Conservation (phyloP, 1,284 basidiomycete genomes). For the Meira miltonrushii region DNA sequence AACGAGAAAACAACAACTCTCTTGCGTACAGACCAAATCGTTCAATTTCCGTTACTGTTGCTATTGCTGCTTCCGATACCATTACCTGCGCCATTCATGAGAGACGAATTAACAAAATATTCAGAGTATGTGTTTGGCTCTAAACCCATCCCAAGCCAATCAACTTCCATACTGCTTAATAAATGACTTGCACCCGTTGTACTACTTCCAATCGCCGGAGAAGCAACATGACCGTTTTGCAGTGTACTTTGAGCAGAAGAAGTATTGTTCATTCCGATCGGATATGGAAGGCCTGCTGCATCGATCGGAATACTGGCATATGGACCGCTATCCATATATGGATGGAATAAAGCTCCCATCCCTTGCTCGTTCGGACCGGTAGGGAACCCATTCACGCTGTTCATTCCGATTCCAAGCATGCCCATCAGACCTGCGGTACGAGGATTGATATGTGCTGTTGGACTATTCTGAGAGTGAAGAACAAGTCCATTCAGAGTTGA, state of each 20-base stretch:
- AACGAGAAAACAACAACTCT: too few species aligned
- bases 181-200: not conserved
- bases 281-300: conserved; percentile 2
- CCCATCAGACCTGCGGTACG: not conserved
- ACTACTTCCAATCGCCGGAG: not conserved
- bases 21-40: too few species aligned
- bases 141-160: conserved; percentile 2
- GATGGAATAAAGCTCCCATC: not conserved
- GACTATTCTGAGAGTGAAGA: not conserved
- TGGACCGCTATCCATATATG: not conserved
- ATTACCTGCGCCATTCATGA: too few species aligned
- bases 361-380: not conserved
- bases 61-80: too few species aligned
- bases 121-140: not conserved
- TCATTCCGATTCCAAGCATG: not conserved
- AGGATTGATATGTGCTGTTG: not conserved
- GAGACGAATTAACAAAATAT: too few species aligned
- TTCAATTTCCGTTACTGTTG: too few species aligned
- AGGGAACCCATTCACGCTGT: not conserved
- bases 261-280: not conserved
- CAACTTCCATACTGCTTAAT: conserved; percentile 1
- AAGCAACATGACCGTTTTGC: too few species aligned
- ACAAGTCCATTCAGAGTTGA: not conserved
- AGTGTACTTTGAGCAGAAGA: too few species aligned
- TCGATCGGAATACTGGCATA: conserved; percentile 2